phyloP scores from a whole-genome alignment of 2,329 filamentous ascomycete species.

The Alternaria atra region DNA sequence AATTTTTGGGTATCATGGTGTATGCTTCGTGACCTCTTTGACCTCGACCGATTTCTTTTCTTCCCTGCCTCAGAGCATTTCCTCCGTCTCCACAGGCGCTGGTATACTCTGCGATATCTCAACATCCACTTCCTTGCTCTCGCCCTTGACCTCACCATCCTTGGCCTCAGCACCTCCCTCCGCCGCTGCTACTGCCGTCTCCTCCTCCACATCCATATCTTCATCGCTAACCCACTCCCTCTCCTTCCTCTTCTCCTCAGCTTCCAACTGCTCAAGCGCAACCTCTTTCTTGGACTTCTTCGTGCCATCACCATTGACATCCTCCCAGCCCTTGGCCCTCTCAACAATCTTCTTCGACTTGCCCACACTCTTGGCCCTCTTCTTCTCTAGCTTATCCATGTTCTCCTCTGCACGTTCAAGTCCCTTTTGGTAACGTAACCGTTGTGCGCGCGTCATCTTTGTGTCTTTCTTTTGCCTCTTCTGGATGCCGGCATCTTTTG shows the following conservation, averaged over 20 bases:
- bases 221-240: conserved; percentile 43
- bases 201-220: conserved; percentile 35
- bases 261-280: conserved; percentile 26
- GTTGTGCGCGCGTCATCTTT: conserved; percentile 61
- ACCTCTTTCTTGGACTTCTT: conserved; percentile 28
- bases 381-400: conserved; percentile 64
- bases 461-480: conserved; percentile 65
- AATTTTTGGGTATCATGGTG: conserved; percentile 16
- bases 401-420: conserved; percentile 65
- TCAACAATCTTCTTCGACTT: conserved; percentile 60
- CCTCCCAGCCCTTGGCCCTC: conserved; percentile 55
- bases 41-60: neutral
- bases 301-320: conserved; percentile 42
- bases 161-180: conserved; percentile 8
- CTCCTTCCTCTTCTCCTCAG: conserved; percentile 21
- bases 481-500: conserved; percentile 76
- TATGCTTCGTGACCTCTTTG: neutral
- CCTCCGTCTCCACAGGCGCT: conserved; percentile 32
- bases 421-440: conserved; percentile 55
- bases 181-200: neutral
- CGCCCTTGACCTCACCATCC: conserved; percentile 17
- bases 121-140: conserved; percentile 26
- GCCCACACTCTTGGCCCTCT: conserved; percentile 62
- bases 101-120: conserved; percentile 25
- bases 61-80: conserved; percentile 31